Evolutionary conservation across 2,329 filamentous ascomycete species (phyloP), one percentile per base, ranked within the genome.

Genomic region (Verticillium albo-atrum): DNA sequence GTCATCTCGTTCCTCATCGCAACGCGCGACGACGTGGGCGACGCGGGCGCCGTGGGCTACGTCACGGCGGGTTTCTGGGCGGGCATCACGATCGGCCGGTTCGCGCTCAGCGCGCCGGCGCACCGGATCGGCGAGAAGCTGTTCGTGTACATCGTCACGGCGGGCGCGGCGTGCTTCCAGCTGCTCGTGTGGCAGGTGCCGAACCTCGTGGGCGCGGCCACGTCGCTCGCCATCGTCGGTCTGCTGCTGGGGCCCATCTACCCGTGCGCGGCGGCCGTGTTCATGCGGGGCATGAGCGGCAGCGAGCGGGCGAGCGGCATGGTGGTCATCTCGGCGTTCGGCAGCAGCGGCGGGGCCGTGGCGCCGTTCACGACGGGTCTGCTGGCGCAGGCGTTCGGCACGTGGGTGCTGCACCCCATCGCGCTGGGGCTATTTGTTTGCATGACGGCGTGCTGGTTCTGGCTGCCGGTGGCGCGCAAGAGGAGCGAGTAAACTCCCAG

Each of bases 1-100:
- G 88, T 94, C 55, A 92, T 94, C 62, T 92, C 89, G 2, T 96
- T 93, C 76, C 77, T 96, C 42, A 92, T 95, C 72, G 82, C 83
- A 55, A 83, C 86, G 63, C 87, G 91, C 37, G 77, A 86, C 59
- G 54, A 86, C 59, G 54, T 56, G 35, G 91, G 90, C 15, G 81
- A 89, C 65, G 89, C 90, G 6, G 78, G 82, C 0, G 79, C 82
- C 3, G 89, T 95, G 20, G 91, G 92, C 35, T 95, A 95, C 71
- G 89, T 95, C 25, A 92, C 89, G 1, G 81, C 90, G 1, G 82
- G 87, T 12, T 88, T 87, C 72, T 85, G 87, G 87, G 86, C 75
- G 2, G 90, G 91, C 60, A 91, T 94, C 67, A 92, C 90, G 0
- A 69, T 91, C 1, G 90, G 90, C 1, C 85, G 92, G 2, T 91